Evolutionary conservation across 768 basidiomycete genomes (phyloP).

Genomic region (Serendipita vermifera): DNA sequence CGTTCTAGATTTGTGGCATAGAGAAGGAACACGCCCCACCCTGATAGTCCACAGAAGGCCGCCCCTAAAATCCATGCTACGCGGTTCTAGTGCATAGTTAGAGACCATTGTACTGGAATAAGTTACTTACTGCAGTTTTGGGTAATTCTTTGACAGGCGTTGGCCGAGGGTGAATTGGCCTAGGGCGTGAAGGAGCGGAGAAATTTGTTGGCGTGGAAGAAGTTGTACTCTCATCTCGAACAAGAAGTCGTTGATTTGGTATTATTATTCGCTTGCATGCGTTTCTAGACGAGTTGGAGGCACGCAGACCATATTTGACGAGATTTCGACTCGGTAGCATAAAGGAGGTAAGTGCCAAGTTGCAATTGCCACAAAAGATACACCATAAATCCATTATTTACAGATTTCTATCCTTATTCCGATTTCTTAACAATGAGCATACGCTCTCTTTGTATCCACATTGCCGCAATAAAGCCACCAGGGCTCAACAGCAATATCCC

Average conservation of each 20-base stretch:
- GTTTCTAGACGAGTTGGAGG: too few relatives aligned
- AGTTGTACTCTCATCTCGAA: too few relatives aligned
- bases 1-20: conserved; percentile 68
- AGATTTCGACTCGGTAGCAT: too few relatives aligned
- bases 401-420: too few relatives aligned
- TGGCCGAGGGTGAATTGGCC: conserved; percentile 4
- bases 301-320: too few relatives aligned
- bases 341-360: too few relatives aligned
- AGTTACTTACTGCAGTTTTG: not conserved
- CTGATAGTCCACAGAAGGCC: conserved; percentile 37
- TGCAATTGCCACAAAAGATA: too few relatives aligned
- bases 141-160: not conserved
- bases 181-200: not conserved
- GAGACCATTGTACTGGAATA: too few relatives aligned
- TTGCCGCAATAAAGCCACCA: not conserved
- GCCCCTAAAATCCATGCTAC: not conserved
- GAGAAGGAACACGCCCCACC: conserved; percentile 56
- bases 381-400: too few relatives aligned
- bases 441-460: not conserved
- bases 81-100: not conserved
- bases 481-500: not conserved
- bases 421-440: not conserved
- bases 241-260: too few relatives aligned
- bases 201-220: too few relatives aligned
- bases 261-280: too few relatives aligned